phyloP scores from a whole-genome alignment of 306 rosid species.

The Fagus crenata region DNA sequence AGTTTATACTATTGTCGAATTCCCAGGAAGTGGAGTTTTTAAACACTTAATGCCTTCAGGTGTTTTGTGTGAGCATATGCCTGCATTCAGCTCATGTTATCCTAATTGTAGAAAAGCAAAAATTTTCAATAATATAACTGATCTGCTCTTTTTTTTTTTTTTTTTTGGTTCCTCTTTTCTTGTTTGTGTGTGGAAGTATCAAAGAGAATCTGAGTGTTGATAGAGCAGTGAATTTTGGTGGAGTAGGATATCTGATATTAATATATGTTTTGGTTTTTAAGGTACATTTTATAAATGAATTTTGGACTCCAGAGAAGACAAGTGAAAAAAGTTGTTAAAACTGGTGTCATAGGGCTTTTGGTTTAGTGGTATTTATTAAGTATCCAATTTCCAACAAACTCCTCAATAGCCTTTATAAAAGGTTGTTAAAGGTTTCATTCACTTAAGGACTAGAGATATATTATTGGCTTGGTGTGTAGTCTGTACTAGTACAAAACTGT shows the following conservation, averaged over 20 bases:
- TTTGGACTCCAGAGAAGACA: neutral
- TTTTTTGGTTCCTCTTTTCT: neutral
- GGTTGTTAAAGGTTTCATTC: neutral
- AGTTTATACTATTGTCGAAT: neutral
- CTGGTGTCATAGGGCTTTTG: neutral
- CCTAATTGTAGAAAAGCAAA: neutral
- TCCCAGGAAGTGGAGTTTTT: neutral
- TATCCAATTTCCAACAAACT: neutral
- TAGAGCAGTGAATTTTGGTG: conserved; percentile 1
- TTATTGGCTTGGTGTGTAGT: neutral
- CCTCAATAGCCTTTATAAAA: neutral
- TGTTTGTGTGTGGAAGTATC: neutral
- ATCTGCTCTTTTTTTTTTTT: neutral
- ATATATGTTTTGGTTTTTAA: neutral
- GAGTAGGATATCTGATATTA: neutral
- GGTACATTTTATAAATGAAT: neutral
- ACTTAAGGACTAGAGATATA: neutral
- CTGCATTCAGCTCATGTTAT: neutral
- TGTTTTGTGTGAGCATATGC: neutral
- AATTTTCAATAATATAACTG: neutral
- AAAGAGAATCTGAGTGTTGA: neutral
- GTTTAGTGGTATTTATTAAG: neutral
- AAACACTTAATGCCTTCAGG: neutral
- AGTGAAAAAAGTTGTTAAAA: neutral
- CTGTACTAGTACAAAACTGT: neutral